These are phyloP conservation scores for Plantago lanceolata DNA, from an alignment of 305 asterid genomes.

Conservation along the genomic window DNA sequence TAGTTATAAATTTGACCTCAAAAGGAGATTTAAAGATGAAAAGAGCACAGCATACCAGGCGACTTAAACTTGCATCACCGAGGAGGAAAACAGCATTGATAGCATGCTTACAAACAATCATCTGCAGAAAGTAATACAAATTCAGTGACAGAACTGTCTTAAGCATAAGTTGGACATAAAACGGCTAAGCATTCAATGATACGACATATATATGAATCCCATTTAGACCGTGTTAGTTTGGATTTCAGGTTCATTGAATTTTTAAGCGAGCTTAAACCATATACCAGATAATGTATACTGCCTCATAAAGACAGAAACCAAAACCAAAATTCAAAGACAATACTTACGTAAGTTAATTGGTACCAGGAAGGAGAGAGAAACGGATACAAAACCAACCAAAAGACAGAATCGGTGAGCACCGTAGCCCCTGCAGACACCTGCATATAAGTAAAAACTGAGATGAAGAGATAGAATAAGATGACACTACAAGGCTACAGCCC, in stretches of 20 bases:
- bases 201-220: neutral
- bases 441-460: neutral
- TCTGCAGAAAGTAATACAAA: constrained; percentile 4
- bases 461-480: neutral
- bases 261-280: too few relatives aligned
- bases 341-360: constrained; percentile 10
- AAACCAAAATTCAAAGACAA: neutral
- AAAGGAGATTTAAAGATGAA: neutral
- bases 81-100: constrained; percentile 6
- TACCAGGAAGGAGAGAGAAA: constrained; percentile 13
- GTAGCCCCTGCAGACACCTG: constrained; percentile 11
- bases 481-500: neutral
- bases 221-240: neutral
- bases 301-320: too few relatives aligned
- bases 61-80: constrained; percentile 1
- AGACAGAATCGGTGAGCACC: constrained; percentile 12
- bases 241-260: too few relatives aligned
- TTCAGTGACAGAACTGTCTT: neutral
- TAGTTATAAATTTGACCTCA: constrained; percentile 10
- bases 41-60: constrained; percentile 9
- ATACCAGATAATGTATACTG: too few relatives aligned
- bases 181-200: neutral
- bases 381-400: constrained; percentile 13
- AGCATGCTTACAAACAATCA: constrained; percentile 6
- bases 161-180: neutral